Percentiles rank a stretch among this genome's conserved stretches.
These are phyloP conservation scores for Juncus effusus DNA, from an alignment of 176 grass and related monocot genomes.

Conservation along the genomic window DNA sequence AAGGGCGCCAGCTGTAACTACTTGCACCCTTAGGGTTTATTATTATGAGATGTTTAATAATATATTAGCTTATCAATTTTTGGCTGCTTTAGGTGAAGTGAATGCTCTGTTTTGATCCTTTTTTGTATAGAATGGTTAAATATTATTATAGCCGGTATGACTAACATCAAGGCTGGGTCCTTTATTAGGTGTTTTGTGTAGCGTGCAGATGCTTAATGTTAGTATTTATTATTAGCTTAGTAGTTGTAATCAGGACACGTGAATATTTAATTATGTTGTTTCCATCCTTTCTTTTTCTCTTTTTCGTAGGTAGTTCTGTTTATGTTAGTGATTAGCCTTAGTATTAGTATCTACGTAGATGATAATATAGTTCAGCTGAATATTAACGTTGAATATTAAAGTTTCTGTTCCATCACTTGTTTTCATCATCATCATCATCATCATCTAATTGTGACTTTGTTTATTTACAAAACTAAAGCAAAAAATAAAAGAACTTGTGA, in stretches of 20 bases:
- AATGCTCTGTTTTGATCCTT: slow-evolving; percentile 18
- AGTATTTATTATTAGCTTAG: slow-evolving; percentile 11
- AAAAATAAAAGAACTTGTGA: too few relatives aligned
- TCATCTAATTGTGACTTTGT: too few relatives aligned
- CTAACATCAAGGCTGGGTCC: slow-evolving; percentile 18
- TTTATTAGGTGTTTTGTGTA: slow-evolving; percentile 22
- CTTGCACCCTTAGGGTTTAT: slow-evolving; percentile 49
- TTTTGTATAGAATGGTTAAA: slow-evolving; percentile 26
- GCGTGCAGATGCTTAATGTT: slow-evolving; percentile 22
- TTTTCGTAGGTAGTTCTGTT: too few relatives aligned
- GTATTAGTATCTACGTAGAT: too few relatives aligned
- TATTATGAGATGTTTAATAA: neutral
- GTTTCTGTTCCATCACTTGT: too few relatives aligned
- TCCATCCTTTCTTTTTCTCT: too few relatives aligned
- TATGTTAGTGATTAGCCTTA: too few relatives aligned
- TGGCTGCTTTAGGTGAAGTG: slow-evolving; percentile 15
- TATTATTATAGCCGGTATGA: slow-evolving; percentile 16
- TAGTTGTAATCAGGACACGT: neutral
- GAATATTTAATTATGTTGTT: too few relatives aligned
- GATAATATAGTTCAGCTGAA: too few relatives aligned
- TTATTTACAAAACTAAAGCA: too few relatives aligned
- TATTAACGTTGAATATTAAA: too few relatives aligned
- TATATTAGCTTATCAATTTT: slow-evolving; percentile 12
- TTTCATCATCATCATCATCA: too few relatives aligned
- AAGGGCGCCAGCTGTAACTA: slow-evolving; percentile 75